Conservation (phyloP, 1,284 basidiomycete species). For the Ganoderma boninense region DNA sequence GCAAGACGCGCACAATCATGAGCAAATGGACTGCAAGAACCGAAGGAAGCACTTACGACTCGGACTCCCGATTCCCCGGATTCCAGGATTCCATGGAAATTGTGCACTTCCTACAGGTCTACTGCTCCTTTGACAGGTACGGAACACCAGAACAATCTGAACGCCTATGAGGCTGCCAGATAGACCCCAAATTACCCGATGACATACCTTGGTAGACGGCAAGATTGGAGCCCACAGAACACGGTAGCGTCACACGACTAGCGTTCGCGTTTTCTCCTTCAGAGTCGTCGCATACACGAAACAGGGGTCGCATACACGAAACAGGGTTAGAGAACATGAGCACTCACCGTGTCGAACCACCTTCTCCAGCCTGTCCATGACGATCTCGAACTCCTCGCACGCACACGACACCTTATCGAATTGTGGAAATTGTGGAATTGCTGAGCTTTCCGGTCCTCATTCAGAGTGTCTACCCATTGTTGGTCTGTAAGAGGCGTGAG, state of each 20-base stretch:
- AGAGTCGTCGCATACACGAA: constrained; percentile 96
- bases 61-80: no score
- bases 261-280: constrained; percentile 99
- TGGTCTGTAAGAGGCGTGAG: constrained; percentile 74
- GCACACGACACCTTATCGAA: constrained; percentile 81
- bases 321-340: constrained; percentile 10
- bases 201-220: constrained; percentile 94
- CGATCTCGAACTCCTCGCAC: constrained; percentile 94
- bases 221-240: constrained; percentile 98
- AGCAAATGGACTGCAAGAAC: not conserved
- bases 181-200: not conserved
- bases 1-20: constrained; percentile 63
- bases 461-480: constrained; percentile 93
- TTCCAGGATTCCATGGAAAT: constrained; percentile 96
- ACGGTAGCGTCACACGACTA: no score
- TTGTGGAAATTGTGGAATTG: no score
- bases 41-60: constrained; percentile 66
- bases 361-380: constrained; percentile 98
- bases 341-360: constrained; percentile 94
- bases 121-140: constrained; percentile 99
- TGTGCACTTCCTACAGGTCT: constrained; percentile 98
- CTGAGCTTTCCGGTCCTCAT: constrained; percentile 83
- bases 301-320: constrained; percentile 76
- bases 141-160: constrained; percentile 98
- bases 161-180: not conserved